Conservation (phyloP, 176 grass and related monocot species). For the Paspalum vaginatum region DNA sequence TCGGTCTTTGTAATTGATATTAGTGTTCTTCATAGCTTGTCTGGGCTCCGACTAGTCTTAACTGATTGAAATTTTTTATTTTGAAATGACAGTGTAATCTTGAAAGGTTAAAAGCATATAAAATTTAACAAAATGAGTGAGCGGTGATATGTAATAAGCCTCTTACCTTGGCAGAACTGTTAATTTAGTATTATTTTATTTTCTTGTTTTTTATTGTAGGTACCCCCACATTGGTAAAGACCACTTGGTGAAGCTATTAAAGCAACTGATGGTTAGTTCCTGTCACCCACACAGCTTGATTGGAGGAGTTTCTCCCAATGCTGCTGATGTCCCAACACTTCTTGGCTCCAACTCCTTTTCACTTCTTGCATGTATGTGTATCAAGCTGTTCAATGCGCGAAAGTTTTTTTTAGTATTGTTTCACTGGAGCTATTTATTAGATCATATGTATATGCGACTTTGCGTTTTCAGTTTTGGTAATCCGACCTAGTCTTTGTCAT, state of each 20-base stretch:
- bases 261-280: conserved; percentile 81
- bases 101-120: conserved; percentile 18
- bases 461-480: conserved; percentile 29
- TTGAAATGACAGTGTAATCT: conserved; percentile 4
- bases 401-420: neutral
- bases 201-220: conserved; percentile 54
- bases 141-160: conserved; percentile 1
- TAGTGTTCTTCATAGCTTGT: conserved; percentile 2
- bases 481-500: neutral
- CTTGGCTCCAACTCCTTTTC: conserved; percentile 85
- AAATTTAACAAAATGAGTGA: neutral
- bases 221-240: conserved; percentile 93
- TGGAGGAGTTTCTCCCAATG: conserved; percentile 62
- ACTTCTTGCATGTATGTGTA: conserved; percentile 80
- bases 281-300: conserved; percentile 60
- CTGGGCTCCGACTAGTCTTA: conserved; percentile 8
- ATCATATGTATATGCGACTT: conserved; percentile 4
- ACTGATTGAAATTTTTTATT: conserved; percentile 20
- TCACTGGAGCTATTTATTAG: conserved; percentile 23
- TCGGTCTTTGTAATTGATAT: conserved; percentile 1
- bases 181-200: conserved; percentile 16
- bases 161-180: neutral
- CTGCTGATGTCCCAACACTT: conserved; percentile 87
- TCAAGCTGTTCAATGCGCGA: neutral
- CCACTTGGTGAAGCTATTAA: conserved; percentile 93